phyloP scores from a whole-genome alignment of 176 grass and related monocot genomes.

The Elymus sibiricus region DNA sequence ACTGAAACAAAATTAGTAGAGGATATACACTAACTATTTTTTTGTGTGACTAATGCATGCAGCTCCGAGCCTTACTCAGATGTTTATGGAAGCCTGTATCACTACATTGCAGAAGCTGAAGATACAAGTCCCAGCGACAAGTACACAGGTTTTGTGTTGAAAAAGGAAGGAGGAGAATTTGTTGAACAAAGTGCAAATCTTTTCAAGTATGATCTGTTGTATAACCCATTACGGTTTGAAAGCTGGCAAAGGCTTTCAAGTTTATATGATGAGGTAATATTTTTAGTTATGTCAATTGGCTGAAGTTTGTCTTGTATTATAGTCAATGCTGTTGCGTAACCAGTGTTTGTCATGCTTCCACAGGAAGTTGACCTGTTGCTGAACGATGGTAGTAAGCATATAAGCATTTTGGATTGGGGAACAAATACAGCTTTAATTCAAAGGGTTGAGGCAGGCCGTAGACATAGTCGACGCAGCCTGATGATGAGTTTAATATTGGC shows the following conservation, averaged over 20 bases:
- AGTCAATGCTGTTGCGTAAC: slow-evolving; percentile 24
- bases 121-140: slow-evolving; percentile 95
- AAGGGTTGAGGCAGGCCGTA: slow-evolving; percentile 89
- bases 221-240: slow-evolving; percentile 83
- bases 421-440: slow-evolving; percentile 66
- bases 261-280: slow-evolving; percentile 91
- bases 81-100: slow-evolving; percentile 91
- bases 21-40: slow-evolving; percentile 29
- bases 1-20: slow-evolving; percentile 9
- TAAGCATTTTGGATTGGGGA: slow-evolving; percentile 89
- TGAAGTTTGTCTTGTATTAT: slow-evolving; percentile 32
- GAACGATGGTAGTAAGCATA: slow-evolving; percentile 98
- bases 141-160: slow-evolving; percentile 91
- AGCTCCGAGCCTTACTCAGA: slow-evolving; percentile 92
- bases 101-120: slow-evolving; percentile 82
- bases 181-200: slow-evolving; percentile 90
- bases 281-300: slow-evolving; percentile 27
- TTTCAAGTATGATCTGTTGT: slow-evolving; percentile 96
- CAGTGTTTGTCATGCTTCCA: slow-evolving; percentile 19
- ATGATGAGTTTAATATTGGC: slow-evolving; percentile 78
- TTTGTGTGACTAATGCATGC: slow-evolving; percentile 36
- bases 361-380: slow-evolving; percentile 96
- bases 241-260: slow-evolving; percentile 95
- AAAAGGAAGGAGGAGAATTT: slow-evolving; percentile 98
- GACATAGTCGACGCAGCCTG: slow-evolving; percentile 77